A percentile compares a stretch with the other conserved stretches of the same genome.
Evolutionary conservation across 345 rosid species (phyloP).

Genomic region (Ceriops tagal): DNA sequence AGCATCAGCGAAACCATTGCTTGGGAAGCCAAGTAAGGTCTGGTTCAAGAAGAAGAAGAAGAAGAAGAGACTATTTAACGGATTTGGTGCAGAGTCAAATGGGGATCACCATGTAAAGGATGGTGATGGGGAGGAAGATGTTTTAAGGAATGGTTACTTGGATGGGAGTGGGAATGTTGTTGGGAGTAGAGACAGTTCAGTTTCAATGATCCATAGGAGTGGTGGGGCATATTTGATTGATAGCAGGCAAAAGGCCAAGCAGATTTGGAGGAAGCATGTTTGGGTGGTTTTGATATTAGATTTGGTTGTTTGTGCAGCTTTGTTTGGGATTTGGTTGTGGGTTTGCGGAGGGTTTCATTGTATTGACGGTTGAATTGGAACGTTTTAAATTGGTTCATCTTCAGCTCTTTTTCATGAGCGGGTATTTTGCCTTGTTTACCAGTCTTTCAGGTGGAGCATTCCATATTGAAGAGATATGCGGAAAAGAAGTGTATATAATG

Average conservation of each 20-base stretch:
- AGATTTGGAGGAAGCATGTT: slow-evolving; percentile 90
- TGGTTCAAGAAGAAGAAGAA: slow-evolving; percentile 71
- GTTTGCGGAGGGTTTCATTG: slow-evolving; percentile 88
- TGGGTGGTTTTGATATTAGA: slow-evolving; percentile 79
- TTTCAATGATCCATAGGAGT: slow-evolving; percentile 39
- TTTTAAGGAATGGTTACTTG: slow-evolving; percentile 28
- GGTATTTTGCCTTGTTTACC: background rate
- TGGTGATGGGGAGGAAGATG: slow-evolving; percentile 30
- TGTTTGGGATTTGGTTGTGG: slow-evolving; percentile 91
- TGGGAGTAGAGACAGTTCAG: slow-evolving; percentile 39
- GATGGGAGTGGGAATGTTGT: slow-evolving; percentile 39
- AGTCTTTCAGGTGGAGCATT: background rate
- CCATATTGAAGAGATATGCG: background rate
- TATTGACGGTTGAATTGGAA: slow-evolving; percentile 51
- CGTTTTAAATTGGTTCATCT: background rate
- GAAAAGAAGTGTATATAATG: background rate
- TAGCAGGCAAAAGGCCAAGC: slow-evolving; percentile 66
- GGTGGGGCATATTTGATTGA: slow-evolving; percentile 36
- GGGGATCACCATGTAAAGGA: slow-evolving; percentile 24
- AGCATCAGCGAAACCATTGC: slow-evolving; percentile 43
- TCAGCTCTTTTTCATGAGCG: background rate
- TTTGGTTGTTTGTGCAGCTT: slow-evolving; percentile 60
- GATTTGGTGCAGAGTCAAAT: slow-evolving; percentile 26
- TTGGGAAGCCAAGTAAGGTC: slow-evolving; percentile 46
- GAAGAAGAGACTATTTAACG: slow-evolving; percentile 25